Base-by-base conservation (phyloP, 768 basidiomycete genomes). In the Panaeolus cyanescens region DNA sequence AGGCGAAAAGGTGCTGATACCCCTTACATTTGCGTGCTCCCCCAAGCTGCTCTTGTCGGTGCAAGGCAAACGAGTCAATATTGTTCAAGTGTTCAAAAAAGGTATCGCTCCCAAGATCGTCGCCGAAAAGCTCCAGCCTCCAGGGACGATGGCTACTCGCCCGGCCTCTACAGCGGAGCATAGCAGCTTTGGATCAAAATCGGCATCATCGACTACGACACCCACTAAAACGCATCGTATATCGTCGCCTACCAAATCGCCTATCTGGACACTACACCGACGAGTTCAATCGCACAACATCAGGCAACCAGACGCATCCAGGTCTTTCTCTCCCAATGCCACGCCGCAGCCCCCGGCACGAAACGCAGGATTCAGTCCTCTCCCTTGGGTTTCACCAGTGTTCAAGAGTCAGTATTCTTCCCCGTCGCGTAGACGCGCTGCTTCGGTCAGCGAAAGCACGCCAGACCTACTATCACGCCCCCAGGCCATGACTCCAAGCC, bases 1-100 rank as follows among this genome's bases (percentile, higher is more conserved):
- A 5, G 90, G 89, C 15, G 93, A 94, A 74, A 91, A 89, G 75
- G 79, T 78, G 1, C 68, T 93, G 59, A 90, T 85, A 1, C 92
- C 92, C 2, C 72, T 93, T 22, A 83, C 83, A 17, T 93, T 93
- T 71, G 83, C 85, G 17, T 94, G 92, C 68, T 87, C 90, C 3
- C 91, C 91, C 0, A 77, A 80, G 58, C 74, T 92, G 4, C 79
- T 93, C 30, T 81, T 86, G 61, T 84, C 85, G 0, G 71, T 77
- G 4, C 87, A 89, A 71, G 90, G 86, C 37, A 85, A 83, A 73
- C 90, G 85, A 72, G 75, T 89, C 56, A 82, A 80, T 30, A 71
- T 94, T 36, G 83, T 93, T 74, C 87, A 91, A 20, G 79, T 91
- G 40, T 76, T 93, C 70, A 86, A 81, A 73, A 93, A 93, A 75